Evolutionary conservation across 225 moss, liverwort and hornwort genomes (phyloP).

Genomic region (Pleurozium schreberi): DNA sequence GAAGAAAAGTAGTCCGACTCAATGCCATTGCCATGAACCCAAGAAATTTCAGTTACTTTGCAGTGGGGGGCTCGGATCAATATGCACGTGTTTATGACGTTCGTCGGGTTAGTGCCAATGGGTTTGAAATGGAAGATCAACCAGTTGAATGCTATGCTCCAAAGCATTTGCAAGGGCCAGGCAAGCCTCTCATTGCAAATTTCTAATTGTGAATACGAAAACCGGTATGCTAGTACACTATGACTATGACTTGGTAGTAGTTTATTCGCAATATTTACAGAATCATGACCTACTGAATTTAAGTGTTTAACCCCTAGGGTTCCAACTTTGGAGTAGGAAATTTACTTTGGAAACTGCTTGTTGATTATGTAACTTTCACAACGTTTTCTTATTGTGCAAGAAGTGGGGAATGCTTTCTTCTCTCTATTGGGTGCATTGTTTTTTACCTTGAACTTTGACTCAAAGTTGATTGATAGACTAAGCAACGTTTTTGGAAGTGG

Average conservation of each 20-base stretch:
- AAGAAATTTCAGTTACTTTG: constrained; percentile 69
- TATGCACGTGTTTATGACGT: constrained; percentile 61
- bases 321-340: not conserved
- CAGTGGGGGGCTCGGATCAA: constrained; percentile 71
- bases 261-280: not conserved
- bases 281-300: not conserved
- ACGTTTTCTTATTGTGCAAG: not conserved
- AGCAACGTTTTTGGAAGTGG: not conserved
- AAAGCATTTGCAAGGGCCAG: constrained; percentile 52
- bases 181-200: constrained; percentile 8
- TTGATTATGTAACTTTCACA: not conserved
- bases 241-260: not conserved
- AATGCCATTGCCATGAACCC: constrained; percentile 85
- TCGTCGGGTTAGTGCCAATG: constrained; percentile 47
- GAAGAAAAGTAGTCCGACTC: constrained; percentile 34
- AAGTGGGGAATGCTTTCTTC: not conserved
- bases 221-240: not conserved
- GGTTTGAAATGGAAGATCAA: constrained; percentile 40
- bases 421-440: not conserved
- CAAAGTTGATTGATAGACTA: not conserved
- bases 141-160: constrained; percentile 79
- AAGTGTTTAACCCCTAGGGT: not conserved
- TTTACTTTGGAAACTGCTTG: not conserved
- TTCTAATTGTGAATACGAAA: not conserved
- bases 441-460: not conserved